A percentile compares a stretch with the other conserved stretches of the same genome.
Evolutionary conservation across 2,329 filamentous ascomycete genomes (phyloP).

Genomic region (Aureobasidium sp.): DNA sequence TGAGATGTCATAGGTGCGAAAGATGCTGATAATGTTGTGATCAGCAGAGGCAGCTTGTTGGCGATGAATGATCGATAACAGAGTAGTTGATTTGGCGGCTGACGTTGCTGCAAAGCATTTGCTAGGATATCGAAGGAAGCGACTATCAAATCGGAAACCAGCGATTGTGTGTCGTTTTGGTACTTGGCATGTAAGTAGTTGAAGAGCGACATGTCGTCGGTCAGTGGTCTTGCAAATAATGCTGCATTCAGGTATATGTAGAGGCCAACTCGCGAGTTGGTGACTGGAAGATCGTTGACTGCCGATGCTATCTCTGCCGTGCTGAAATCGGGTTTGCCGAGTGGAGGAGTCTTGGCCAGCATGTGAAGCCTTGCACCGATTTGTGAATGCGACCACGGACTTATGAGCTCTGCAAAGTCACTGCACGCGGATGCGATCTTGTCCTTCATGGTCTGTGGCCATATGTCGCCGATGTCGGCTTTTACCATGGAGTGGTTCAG

Average conservation of each 20-base stretch:
- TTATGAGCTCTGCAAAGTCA: slow-evolving; percentile 25
- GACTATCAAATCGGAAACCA: slow-evolving; percentile 73
- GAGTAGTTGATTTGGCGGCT: slow-evolving; percentile 53
- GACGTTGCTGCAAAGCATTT: slow-evolving; percentile 69
- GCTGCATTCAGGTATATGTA: slow-evolving; percentile 79
- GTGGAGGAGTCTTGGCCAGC: slow-evolving; percentile 26
- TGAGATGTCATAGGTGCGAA: slow-evolving; percentile 52
- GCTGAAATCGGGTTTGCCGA: slow-evolving; percentile 51
- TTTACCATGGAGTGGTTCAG: slow-evolving; percentile 18
- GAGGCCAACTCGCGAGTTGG: slow-evolving; percentile 71
- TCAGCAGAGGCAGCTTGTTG: slow-evolving; percentile 56
- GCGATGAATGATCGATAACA: slow-evolving; percentile 80
- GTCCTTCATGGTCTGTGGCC: slow-evolving; percentile 16
- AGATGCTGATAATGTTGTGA: slow-evolving; percentile 48
- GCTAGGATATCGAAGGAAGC: slow-evolving; percentile 85
- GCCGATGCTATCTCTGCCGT: slow-evolving; percentile 44
- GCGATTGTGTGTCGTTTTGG: slow-evolving; percentile 68
- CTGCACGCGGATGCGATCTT: slow-evolving; percentile 22
- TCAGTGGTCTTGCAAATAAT: slow-evolving; percentile 70
- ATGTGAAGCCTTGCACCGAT: slow-evolving; percentile 21
- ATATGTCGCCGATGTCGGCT: background rate
- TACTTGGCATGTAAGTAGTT: slow-evolving; percentile 80
- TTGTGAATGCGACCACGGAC: slow-evolving; percentile 25
- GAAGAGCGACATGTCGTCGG: slow-evolving; percentile 72
- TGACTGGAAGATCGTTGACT: slow-evolving; percentile 52